Conservation (phyloP, 768 basidiomycete genomes). For the Pulveroboletus sp. region DNA sequence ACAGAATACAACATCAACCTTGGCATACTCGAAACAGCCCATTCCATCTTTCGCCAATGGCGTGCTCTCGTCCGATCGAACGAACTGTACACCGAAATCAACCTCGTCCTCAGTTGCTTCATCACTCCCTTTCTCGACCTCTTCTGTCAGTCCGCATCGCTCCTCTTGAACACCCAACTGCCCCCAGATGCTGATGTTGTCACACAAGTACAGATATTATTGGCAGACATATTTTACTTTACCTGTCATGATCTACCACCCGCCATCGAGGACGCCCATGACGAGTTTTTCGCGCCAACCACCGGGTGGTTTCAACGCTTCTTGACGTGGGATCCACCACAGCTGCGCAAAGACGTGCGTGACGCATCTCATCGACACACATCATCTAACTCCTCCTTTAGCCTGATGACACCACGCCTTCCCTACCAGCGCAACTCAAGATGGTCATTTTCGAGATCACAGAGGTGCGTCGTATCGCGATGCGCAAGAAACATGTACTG, state of each 20-base stretch:
- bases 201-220: slow-evolving; percentile 72
- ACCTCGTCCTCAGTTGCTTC: slow-evolving; percentile 83
- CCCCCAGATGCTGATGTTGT: slow-evolving; percentile 46
- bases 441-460: slow-evolving; percentile 87
- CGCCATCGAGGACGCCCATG: slow-evolving; percentile 85
- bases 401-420: slow-evolving; percentile 81
- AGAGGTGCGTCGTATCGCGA: slow-evolving; percentile 52
- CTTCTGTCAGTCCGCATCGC: slow-evolving; percentile 62
- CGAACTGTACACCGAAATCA: slow-evolving; percentile 85
- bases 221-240: slow-evolving; percentile 87
- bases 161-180: slow-evolving; percentile 44
- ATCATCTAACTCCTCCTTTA: slow-evolving; percentile 27
- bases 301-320: slow-evolving; percentile 78
- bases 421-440: slow-evolving; percentile 87
- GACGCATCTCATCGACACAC: not conserved
- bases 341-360: slow-evolving; percentile 65
- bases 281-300: slow-evolving; percentile 73
- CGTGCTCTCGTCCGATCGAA: slow-evolving; percentile 87
- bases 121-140: slow-evolving; percentile 80
- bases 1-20: slow-evolving; percentile 84
- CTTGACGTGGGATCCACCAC: slow-evolving; percentile 72
- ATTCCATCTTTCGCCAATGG: slow-evolving; percentile 95
- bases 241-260: slow-evolving; percentile 95
- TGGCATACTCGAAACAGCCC: slow-evolving; percentile 89
- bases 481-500: not conserved